Evolutionary conservation across 2,329 filamentous ascomycete species (phyloP).

Genomic region (Aspergillus sp.): DNA sequence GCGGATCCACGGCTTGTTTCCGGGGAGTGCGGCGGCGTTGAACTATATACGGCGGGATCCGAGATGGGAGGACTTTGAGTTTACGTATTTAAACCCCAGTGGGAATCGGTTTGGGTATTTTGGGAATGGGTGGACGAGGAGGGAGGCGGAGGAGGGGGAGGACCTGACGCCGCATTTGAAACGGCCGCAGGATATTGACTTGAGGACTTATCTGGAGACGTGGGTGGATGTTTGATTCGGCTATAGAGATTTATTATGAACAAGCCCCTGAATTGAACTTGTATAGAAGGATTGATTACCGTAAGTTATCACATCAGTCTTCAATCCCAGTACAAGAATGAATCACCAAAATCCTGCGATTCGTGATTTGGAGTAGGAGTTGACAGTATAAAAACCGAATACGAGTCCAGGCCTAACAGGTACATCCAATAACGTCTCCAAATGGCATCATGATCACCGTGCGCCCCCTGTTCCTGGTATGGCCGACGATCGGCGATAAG

Average conservation of each 20-base stretch:
- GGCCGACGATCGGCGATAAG: background rate
- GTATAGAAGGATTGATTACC: background rate
- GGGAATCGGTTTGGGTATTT: slow-evolving; percentile 56
- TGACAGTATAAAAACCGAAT: too few relatives aligned
- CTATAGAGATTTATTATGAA: background rate
- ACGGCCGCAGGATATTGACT: slow-evolving; percentile 55
- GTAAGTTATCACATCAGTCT: too few relatives aligned
- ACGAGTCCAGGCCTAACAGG: background rate
- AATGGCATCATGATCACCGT: background rate
- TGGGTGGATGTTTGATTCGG: slow-evolving; percentile 57
- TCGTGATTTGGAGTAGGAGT: too few relatives aligned
- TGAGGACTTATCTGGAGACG: slow-evolving; percentile 64
- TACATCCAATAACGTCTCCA: background rate
- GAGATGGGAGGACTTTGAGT: slow-evolving; percentile 61
- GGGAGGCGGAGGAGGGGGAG: slow-evolving; percentile 55
- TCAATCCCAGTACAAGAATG: background rate
- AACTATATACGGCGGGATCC: slow-evolving; percentile 59
- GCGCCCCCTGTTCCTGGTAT: too few relatives aligned
- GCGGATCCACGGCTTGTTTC: slow-evolving; percentile 68
- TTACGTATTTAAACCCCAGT: slow-evolving; percentile 45
- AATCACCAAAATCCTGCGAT: too few relatives aligned
- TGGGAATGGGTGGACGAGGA: slow-evolving; percentile 65
- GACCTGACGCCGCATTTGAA: slow-evolving; percentile 66
- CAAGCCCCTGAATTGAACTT: too few relatives aligned
- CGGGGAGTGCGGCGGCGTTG: slow-evolving; percentile 64